A percentile compares a stretch with the other conserved stretches of the same genome.
Evolutionary conservation across 169 alveolate species (phyloP).

Genomic region (Blepharisma undulans): DNA sequence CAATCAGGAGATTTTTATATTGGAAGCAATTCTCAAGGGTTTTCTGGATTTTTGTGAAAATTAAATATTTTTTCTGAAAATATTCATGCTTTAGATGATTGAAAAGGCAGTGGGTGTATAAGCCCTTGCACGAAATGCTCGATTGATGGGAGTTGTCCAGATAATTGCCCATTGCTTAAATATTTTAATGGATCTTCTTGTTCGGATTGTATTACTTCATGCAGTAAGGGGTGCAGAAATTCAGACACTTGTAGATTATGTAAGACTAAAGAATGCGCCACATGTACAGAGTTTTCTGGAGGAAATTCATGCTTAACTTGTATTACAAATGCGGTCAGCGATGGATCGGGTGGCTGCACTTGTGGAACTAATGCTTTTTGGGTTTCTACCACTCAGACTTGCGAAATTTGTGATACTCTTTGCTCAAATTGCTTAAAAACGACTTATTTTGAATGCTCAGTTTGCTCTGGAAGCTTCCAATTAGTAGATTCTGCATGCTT

Average conservation of each 20-base stretch:
- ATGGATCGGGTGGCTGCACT: neutral
- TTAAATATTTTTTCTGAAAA: neutral
- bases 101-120: neutral
- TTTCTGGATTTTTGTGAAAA: neutral
- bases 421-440: neutral
- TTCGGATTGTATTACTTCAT: neutral
- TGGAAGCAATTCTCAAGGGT: neutral
- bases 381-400: neutral
- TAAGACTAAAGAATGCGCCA: neutral
- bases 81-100: neutral
- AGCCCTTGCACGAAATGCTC: neutral
- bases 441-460: neutral
- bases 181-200: constrained; percentile 14
- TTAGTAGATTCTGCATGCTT: neutral
- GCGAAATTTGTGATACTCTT: neutral
- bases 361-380: neutral
- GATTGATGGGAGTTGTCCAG: neutral
- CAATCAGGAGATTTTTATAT: neutral
- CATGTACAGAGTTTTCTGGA: neutral
- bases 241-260: neutral
- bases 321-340: neutral
- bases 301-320: neutral
- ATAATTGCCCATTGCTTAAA: neutral
- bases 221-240: neutral
- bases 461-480: neutral